Percentiles rank a stretch among this genome's conserved stretches.
phyloP scores from a whole-genome alignment of 2,329 filamentous ascomycete genomes.

The Hypoxylon sp. region DNA sequence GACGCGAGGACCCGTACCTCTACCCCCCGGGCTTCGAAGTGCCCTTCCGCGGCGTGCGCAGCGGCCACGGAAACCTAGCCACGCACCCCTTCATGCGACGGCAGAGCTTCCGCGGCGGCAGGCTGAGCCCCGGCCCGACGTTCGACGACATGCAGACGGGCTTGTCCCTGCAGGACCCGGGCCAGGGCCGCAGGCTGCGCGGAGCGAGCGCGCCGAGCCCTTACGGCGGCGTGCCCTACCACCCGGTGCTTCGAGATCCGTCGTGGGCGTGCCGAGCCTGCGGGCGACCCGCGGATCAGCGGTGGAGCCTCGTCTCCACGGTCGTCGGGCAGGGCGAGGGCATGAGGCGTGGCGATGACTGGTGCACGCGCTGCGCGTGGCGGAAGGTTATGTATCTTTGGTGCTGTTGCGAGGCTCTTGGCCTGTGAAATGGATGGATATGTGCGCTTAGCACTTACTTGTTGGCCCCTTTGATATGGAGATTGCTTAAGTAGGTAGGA shows the following conservation, averaged over 20 bases:
- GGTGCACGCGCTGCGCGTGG: conserved; percentile 47
- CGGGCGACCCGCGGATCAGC: conserved; percentile 39
- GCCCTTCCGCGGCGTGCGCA: conserved; percentile 41
- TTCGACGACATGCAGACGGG: neutral
- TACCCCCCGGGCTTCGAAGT: neutral
- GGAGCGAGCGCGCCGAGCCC: neutral
- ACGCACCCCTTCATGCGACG: conserved; percentile 41
- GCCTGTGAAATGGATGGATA: neutral
- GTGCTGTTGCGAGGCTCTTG: conserved; percentile 39
- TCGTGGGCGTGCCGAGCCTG: conserved; percentile 42
- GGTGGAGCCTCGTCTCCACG: conserved; percentile 45
- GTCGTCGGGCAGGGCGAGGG: conserved; percentile 40
- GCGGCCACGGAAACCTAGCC: conserved; percentile 41
- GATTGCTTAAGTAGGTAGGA: neutral
- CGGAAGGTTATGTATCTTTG: conserved; percentile 40
- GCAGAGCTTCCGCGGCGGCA: neutral
- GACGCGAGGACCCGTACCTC: neutral
- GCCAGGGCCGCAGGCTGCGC: neutral
- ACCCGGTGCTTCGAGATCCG: neutral
- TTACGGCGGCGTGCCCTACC: neutral
- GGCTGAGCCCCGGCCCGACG: neutral
- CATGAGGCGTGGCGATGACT: conserved; percentile 40
- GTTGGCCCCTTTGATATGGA: neutral
- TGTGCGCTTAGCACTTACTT: neutral
- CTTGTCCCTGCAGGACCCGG: neutral